Evolutionary conservation across 306 rosid species (phyloP).

Genomic region (Trichosanthes cucumerina): DNA sequence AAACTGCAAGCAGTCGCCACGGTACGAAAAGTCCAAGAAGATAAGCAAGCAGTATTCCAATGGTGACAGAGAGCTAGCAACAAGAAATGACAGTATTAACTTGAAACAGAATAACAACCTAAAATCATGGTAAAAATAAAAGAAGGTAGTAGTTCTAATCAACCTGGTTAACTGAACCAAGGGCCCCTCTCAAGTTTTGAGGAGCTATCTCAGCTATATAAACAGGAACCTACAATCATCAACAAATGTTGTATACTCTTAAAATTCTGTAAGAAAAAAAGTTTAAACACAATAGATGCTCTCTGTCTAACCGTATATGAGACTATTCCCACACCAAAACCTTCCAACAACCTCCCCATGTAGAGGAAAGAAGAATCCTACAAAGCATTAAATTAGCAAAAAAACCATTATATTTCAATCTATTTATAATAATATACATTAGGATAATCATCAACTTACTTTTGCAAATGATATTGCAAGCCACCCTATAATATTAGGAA

Average conservation of each 20-base stretch:
- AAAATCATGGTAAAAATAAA: not conserved
- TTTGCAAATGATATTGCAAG: constrained; percentile 72
- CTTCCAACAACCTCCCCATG: constrained; percentile 85
- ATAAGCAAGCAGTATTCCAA: constrained; percentile 69
- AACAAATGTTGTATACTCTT: not conserved
- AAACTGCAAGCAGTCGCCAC: constrained; percentile 77
- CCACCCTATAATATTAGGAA: constrained; percentile 93
- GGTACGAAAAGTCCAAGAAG: constrained; percentile 60
- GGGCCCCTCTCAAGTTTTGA: constrained; percentile 68
- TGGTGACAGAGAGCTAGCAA: constrained; percentile 61
- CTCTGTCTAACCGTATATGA: constrained; percentile 62
- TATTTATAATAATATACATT: not conserved
- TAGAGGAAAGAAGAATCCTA: constrained; percentile 65
- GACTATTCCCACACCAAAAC: constrained; percentile 87
- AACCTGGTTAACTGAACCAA: constrained; percentile 90
- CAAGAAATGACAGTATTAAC: not conserved
- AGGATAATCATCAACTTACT: constrained; percentile 31
- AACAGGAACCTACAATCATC: constrained; percentile 55
- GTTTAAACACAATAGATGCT: not conserved
- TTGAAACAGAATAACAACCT: not conserved
- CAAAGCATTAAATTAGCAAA: not conserved
- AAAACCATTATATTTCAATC: not conserved
- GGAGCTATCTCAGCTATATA: constrained; percentile 89
- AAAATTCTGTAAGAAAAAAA: not conserved
- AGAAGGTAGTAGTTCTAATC: not conserved